Conservation (phyloP, 495 filamentous ascomycete species). For the Talaromyces ruber region DNA sequence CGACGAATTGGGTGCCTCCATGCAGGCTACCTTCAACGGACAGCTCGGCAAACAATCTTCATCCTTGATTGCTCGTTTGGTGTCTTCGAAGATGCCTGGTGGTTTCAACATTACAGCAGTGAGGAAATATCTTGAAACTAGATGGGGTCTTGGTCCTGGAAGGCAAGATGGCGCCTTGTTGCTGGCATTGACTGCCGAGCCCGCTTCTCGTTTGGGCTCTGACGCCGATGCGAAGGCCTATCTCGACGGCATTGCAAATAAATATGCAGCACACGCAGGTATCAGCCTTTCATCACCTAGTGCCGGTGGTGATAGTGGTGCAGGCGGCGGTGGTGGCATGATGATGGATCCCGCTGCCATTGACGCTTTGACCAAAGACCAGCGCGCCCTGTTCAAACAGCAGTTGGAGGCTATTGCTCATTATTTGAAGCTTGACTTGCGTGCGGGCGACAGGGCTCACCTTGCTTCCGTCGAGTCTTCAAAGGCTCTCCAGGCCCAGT, state of each 20-base stretch:
- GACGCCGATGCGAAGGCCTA: slow-evolving; percentile 88
- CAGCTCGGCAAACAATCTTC: slow-evolving; percentile 96
- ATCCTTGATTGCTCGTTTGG: slow-evolving; percentile 84
- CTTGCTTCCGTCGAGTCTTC: slow-evolving; percentile 75
- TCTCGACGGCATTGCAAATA: slow-evolving; percentile 76
- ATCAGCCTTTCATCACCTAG: slow-evolving; percentile 73
- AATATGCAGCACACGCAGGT: slow-evolving; percentile 80
- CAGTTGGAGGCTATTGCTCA: slow-evolving; percentile 90
- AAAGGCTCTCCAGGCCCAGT: slow-evolving; percentile 77
- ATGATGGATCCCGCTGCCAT: slow-evolving; percentile 99
- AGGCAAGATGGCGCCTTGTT: slow-evolving; percentile 88
- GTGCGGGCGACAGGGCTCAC: slow-evolving; percentile 89
- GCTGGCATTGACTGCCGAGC: slow-evolving; percentile 88
- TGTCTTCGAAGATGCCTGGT: slow-evolving; percentile 98
- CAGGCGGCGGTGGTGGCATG: slow-evolving; percentile 68
- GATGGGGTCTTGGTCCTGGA: slow-evolving; percentile 83
- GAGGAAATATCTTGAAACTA: slow-evolving; percentile 86
- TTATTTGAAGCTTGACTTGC: slow-evolving; percentile 94
- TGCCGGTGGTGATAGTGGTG: slow-evolving; percentile 66
- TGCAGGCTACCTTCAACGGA: slow-evolving; percentile 97
- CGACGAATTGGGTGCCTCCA: slow-evolving; percentile 88
- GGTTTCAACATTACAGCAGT: slow-evolving; percentile 97
- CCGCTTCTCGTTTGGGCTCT: slow-evolving; percentile 73
- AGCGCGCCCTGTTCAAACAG: slow-evolving; percentile 90
- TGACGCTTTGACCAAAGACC: slow-evolving; percentile 94